Evolutionary conservation across 192 early-diverging fungal species (phyloP).

Genomic region (Gaertneriomyces semiglobifer): DNA sequence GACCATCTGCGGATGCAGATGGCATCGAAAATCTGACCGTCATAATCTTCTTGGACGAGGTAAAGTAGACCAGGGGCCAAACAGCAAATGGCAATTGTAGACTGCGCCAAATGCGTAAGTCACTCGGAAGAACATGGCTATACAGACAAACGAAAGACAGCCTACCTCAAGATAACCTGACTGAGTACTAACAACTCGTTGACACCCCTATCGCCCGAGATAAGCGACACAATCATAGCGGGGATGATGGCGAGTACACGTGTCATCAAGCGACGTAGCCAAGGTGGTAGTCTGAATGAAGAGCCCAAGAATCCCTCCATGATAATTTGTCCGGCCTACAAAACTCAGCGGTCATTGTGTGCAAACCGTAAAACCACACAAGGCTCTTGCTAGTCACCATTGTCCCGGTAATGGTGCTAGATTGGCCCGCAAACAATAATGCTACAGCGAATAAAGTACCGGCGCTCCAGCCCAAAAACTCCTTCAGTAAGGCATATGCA

Average conservation of each 20-base stretch:
- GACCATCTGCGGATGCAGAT: not conserved
- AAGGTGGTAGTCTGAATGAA: conserved; percentile 47
- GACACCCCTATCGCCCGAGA: conserved; percentile 61
- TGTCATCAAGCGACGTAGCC: conserved; percentile 69
- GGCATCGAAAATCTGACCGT: conserved; percentile 15
- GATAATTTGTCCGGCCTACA: conserved; percentile 66
- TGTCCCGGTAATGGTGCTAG: conserved; percentile 77
- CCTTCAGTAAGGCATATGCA: conserved; percentile 58
- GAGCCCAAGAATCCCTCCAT: conserved; percentile 75
- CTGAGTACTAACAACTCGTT: conserved; percentile 60
- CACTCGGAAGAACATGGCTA: not conserved
- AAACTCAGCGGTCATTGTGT: no score
- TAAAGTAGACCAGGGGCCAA: conserved; percentile 73
- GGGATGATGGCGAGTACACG: conserved; percentile 70
- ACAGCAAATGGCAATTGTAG: conserved; percentile 82
- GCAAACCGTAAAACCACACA: no score
- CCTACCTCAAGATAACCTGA: conserved; percentile 66
- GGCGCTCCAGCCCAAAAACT: conserved; percentile 60
- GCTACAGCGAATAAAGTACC: conserved; percentile 73
- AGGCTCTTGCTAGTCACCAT: conserved; percentile 34
- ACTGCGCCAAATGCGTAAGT: conserved; percentile 34
- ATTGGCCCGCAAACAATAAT: conserved; percentile 71
- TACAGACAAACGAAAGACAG: conserved; percentile 48
- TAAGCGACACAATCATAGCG: conserved; percentile 62
- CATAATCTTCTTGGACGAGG: conserved; percentile 41